Evolutionary conservation across 495 filamentous ascomycete species (phyloP), one percentile per base, ranked within the genome.

Genomic region (Podospora comata): DNA sequence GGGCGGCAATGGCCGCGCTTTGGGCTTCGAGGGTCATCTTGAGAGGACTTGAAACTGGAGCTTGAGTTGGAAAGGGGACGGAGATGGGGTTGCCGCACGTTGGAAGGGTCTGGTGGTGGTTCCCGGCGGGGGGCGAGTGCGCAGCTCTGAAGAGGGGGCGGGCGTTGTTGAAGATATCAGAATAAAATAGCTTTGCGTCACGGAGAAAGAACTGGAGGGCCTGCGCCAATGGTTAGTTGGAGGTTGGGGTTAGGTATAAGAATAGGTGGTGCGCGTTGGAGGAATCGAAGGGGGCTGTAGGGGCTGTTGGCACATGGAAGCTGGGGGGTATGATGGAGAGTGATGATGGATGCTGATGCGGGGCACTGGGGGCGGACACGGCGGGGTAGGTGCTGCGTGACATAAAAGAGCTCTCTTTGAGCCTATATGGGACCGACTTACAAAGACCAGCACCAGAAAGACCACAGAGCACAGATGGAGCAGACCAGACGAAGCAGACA

Each of bases 1-100:
- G 87, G 68, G 84, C 84, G 68, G 91, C 91, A 70, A 99, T 89
- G 73, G 84, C 85, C 85, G 88, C 85, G 19, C 93, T 91, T 77
- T 91, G 89, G 63, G 90, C 85, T 67, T 89, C 80, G 68, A 97
- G 81, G 23, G 87, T 79, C 85, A 87, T 86, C 60, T 79, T 77
- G 77, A 73, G 78, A 54, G 79, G 78, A 74, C 74, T 74, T 62
- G 84, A 85, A 44, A 80, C 73, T 0, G 84, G 83, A 6, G 81
- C 76, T 32, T 74, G 66, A 11, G 80, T 84, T 20, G 82, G 76
- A 69, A 85, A 85, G 15, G 83, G 76, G 69, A 85, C 85, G 15
- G 83, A 81, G 16, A 72, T 73, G 30, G 77, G 83, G 55, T 76
- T 81, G 66, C 82, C 77, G 79, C 84, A 87, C 62, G 80, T 74